phyloP scores from a whole-genome alignment of 768 basidiomycete genomes.

The Lactarius sp. region DNA sequence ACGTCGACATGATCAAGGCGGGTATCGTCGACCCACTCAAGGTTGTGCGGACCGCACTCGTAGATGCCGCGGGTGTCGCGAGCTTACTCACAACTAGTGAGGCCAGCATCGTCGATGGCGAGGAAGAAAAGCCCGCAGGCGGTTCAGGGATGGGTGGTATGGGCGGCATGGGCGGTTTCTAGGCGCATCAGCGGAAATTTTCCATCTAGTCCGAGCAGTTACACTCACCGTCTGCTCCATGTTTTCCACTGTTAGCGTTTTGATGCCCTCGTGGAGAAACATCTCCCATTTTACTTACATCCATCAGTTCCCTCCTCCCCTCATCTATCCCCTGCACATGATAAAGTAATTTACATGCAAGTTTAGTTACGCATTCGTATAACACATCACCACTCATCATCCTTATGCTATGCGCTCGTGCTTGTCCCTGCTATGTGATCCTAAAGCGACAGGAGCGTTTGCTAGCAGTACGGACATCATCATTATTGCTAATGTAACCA shows the following conservation, averaged over 20 bases:
- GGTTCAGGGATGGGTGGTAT: constrained; percentile 45
- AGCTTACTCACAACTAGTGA: constrained; percentile 91
- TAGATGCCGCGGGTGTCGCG: constrained; percentile 93
- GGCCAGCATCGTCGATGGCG: constrained; percentile 86
- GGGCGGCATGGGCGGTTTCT: constrained; percentile 58
- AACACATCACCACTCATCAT: constrained; percentile 22
- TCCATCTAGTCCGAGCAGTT: not conserved
- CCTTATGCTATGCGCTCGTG: not conserved
- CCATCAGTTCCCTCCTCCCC: not conserved
- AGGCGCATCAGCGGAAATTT: constrained; percentile 14
- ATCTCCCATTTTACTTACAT: not conserved
- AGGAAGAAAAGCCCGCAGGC: constrained; percentile 66
- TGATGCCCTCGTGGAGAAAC: not conserved
- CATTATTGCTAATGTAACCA: not conserved
- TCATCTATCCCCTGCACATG: not conserved
- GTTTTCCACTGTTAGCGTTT: not conserved
- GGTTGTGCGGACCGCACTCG: constrained; percentile 89
- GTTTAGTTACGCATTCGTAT: constrained; percentile 17
- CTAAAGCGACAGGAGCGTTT: not conserved
- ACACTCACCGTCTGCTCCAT: not conserved
- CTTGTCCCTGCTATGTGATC: not conserved
- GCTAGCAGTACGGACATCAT: too few relatives aligned
- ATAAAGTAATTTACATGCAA: constrained; percentile 22
- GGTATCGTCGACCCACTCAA: constrained; percentile 96
- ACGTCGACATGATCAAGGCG: constrained; percentile 88